These are phyloP conservation scores for Paraphaeosphaeria sporulosa DNA, from an alignment of 2,329 filamentous ascomycete species.

Conservation along the genomic window DNA sequence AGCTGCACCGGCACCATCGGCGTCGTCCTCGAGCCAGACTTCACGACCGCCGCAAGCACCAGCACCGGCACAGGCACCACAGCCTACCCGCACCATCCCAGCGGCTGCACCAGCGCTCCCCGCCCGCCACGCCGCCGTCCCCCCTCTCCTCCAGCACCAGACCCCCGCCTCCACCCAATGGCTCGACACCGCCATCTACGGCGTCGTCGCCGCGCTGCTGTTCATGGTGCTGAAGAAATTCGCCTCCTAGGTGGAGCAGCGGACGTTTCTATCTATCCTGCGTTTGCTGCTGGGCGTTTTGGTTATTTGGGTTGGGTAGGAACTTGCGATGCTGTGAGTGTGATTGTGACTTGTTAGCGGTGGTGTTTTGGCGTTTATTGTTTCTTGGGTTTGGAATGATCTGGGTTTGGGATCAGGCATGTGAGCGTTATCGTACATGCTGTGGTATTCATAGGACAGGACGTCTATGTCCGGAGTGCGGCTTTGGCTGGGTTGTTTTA, in stretches of 20 bases:
- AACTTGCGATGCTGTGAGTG: not conserved
- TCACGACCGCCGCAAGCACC: slow-evolving; percentile 4
- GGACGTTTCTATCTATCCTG: not conserved
- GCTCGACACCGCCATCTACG: slow-evolving; percentile 83
- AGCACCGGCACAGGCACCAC: slow-evolving; percentile 2
- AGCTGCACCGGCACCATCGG: not conserved
- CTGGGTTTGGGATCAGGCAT: too few species aligned
- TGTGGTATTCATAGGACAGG: too few species aligned
- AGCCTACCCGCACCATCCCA: slow-evolving; percentile 26
- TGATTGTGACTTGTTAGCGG: slow-evolving; percentile 1
- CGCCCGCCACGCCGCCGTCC: slow-evolving; percentile 1
- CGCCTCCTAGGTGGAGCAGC: not conserved
- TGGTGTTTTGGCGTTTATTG: slow-evolving; percentile 1
- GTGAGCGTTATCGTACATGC: not conserved
- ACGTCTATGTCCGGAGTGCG: not conserved
- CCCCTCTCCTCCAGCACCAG: slow-evolving; percentile 25
- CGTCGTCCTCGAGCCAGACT: not conserved
- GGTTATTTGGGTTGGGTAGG: not conserved
- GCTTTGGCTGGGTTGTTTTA: not conserved
- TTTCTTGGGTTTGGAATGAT: not conserved
- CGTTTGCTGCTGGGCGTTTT: not conserved
- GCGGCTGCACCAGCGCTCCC: not conserved
- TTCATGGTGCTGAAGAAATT: slow-evolving; percentile 70
- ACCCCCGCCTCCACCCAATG: slow-evolving; percentile 68
- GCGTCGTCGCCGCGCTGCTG: slow-evolving; percentile 72